Conservation (phyloP, 306 rosid species). For the Vigna reflexopilosa region DNA sequence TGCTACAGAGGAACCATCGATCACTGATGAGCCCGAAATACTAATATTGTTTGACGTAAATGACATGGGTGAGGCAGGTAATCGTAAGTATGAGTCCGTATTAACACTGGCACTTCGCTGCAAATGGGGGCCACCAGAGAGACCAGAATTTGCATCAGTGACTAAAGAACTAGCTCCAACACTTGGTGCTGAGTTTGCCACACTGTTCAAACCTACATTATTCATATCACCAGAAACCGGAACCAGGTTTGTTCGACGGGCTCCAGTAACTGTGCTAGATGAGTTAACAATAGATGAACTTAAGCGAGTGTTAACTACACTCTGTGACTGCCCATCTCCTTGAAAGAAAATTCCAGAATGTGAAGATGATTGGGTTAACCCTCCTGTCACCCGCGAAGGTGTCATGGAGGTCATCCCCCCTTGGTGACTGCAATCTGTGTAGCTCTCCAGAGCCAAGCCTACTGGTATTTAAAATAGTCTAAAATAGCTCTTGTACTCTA, state of each 20-base stretch:
- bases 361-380: constrained; percentile 87
- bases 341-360: constrained; percentile 98
- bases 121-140: constrained; percentile 94
- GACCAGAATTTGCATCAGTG: constrained; percentile 96
- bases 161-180: constrained; percentile 97
- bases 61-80: constrained; percentile 95
- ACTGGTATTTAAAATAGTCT: constrained; percentile 41
- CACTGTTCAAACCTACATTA: constrained; percentile 77
- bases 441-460: constrained; percentile 86
- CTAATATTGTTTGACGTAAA: constrained; percentile 94
- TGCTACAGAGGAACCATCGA: constrained; percentile 89
- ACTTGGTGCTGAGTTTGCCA: constrained; percentile 92
- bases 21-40: constrained; percentile 87
- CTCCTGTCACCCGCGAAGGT: constrained; percentile 94
- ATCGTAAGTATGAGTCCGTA: constrained; percentile 80
- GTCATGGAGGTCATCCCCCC: constrained; percentile 85
- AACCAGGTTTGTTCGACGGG: constrained; percentile 81
- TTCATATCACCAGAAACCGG: constrained; percentile 91
- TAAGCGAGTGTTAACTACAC: constrained; percentile 82
- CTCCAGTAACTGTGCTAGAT: constrained; percentile 75
- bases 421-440: constrained; percentile 73
- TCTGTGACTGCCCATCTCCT: constrained; percentile 90
- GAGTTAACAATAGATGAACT: constrained; percentile 85
- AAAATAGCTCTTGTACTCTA: constrained; percentile 24
- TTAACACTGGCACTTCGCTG: constrained; percentile 98